Percentiles rank a stretch among this genome's conserved stretches.
phyloP scores from a whole-genome alignment of 345 rosid species.

The Arabis hirsuta region DNA sequence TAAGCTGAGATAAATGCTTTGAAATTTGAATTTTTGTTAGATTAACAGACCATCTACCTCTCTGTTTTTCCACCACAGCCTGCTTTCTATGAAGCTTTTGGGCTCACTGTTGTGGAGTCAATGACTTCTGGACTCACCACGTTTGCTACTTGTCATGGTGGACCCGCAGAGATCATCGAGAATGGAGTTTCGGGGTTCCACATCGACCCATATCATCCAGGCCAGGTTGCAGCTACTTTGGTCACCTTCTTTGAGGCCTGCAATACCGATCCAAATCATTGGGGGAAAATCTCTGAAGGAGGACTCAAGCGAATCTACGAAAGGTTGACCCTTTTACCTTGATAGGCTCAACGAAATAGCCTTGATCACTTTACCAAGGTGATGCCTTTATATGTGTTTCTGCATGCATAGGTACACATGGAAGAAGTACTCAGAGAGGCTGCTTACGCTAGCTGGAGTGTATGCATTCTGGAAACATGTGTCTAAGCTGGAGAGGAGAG shows the following conservation, averaged over 20 bases:
- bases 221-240: slow-evolving; percentile 46
- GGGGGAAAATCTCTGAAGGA: slow-evolving; percentile 53
- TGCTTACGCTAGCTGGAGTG: slow-evolving; percentile 58
- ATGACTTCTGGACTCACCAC: slow-evolving; percentile 66
- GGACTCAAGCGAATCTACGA: slow-evolving; percentile 57
- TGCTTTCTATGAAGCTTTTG: slow-evolving; percentile 64
- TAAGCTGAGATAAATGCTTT: slow-evolving; percentile 13
- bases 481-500: slow-evolving; percentile 61
- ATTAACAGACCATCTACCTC: background rate
- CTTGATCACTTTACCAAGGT: background rate
- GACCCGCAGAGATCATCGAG: slow-evolving; percentile 62
- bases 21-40: background rate
- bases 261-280: slow-evolving; percentile 45
- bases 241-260: slow-evolving; percentile 52
- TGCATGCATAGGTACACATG: slow-evolving; percentile 54
- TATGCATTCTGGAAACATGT: slow-evolving; percentile 70
- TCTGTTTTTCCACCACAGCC: slow-evolving; percentile 42
- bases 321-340: slow-evolving; percentile 45
- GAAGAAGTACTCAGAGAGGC: slow-evolving; percentile 65
- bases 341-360: background rate
- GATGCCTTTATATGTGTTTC: slow-evolving; percentile 7
- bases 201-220: slow-evolving; percentile 58
- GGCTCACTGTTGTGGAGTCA: slow-evolving; percentile 64
- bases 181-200: slow-evolving; percentile 61
- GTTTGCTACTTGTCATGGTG: slow-evolving; percentile 64